phyloP scores from a whole-genome alignment of 1,284 basidiomycete species.

The Ceratobasidium sp. region DNA sequence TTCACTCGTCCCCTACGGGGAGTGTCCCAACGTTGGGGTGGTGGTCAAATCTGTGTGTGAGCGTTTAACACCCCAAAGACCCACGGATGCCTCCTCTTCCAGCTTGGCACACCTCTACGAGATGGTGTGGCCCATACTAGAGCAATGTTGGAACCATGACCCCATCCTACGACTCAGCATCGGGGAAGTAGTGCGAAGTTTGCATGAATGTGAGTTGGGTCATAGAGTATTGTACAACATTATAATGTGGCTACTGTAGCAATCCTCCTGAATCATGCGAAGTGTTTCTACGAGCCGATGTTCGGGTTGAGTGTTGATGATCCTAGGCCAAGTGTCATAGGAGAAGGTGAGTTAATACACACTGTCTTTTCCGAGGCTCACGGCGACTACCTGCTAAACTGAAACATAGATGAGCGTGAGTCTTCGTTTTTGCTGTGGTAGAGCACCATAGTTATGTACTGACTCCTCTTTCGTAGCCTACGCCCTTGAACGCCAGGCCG shows the following conservation, averaged over 20 bases:
- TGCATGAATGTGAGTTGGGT: constrained; percentile 8
- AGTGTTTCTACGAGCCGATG: constrained; percentile 15
- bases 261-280: constrained; percentile 9
- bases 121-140: constrained; percentile 27
- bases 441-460: no score
- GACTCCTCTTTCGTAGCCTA: neutral
- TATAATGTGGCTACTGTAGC: neutral
- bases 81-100: neutral
- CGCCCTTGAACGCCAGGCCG: constrained; percentile 2
- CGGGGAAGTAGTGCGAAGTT: neutral
- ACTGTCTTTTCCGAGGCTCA: neutral
- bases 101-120: constrained; percentile 11
- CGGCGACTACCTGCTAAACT: neutral
- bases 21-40: neutral
- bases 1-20: neutral
- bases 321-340: constrained; percentile 30
- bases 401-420: constrained; percentile 26
- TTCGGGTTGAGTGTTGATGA: neutral
- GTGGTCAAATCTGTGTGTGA: neutral
- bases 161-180: neutral
- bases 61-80: neutral
- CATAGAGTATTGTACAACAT: no score
- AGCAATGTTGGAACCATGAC: constrained; percentile 12
- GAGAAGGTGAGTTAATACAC: neutral
- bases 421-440: neutral